A percentile compares a stretch with the other conserved stretches of the same genome.
Conservation (phyloP, 208 protist genomes). For the Crithidia sp. region DNA sequence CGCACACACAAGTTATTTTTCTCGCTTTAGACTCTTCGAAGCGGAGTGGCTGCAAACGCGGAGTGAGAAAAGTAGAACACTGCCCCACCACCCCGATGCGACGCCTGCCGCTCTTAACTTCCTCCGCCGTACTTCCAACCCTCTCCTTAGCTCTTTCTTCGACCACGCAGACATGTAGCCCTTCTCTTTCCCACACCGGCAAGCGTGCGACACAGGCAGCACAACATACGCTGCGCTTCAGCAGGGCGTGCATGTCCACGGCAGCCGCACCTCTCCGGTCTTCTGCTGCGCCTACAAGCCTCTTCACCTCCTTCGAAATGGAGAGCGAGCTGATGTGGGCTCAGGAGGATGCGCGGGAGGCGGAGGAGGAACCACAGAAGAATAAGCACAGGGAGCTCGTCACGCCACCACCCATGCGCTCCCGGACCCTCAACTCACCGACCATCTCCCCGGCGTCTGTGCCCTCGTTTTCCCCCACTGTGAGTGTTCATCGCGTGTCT, state of each 20-base stretch:
- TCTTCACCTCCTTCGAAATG: constrained; percentile 31
- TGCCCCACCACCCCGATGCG: background rate
- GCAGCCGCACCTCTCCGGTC: background rate
- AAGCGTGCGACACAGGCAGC: no score
- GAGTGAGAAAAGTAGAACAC: no score
- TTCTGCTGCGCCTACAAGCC: background rate
- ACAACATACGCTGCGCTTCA: background rate
- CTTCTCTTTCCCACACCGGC: background rate
- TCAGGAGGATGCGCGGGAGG: constrained; percentile 17
- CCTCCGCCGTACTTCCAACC: background rate
- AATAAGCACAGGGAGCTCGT: background rate
- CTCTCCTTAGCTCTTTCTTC: no score
- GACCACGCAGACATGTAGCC: background rate
- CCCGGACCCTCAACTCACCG: background rate
- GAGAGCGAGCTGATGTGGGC: constrained; percentile 30
- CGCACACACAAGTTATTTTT: no score
- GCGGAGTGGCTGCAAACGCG: no score
- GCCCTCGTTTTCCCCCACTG: background rate
- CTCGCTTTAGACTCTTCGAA: no score
- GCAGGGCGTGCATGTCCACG: background rate
- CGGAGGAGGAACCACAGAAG: background rate
- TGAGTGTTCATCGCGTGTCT: no score
- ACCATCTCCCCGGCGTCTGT: background rate
- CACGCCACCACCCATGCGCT: background rate
- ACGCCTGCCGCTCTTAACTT: background rate